phyloP scores from a whole-genome alignment of 306 rosid genomes.

The Sophora flavescens region DNA sequence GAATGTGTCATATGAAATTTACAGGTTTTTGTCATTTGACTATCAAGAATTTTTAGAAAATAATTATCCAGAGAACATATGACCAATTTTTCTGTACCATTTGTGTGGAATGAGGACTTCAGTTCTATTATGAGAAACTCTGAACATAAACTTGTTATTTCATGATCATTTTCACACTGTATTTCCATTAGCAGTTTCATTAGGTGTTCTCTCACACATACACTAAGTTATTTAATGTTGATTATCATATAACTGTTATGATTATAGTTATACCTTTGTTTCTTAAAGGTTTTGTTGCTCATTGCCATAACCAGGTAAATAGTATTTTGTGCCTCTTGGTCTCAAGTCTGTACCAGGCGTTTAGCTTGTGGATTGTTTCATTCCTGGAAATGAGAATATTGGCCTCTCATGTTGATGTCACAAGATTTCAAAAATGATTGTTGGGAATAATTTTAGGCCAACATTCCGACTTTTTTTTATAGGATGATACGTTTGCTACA shows the following conservation, averaged over 20 bases:
- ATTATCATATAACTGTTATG: constrained; percentile 11
- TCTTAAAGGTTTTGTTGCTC: constrained; percentile 17
- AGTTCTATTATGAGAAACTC: constrained; percentile 36
- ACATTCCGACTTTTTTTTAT: not conserved
- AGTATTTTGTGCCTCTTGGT: not conserved
- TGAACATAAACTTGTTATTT: constrained; percentile 27
- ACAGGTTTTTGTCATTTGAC: constrained; percentile 45
- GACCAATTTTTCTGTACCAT: constrained; percentile 46
- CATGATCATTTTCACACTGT: constrained; percentile 13
- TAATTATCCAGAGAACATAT: constrained; percentile 32
- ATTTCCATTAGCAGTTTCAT: constrained; percentile 26
- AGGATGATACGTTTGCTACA: not conserved
- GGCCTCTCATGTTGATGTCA: not conserved
- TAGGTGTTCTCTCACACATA: not conserved
- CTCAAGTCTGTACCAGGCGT: not conserved
- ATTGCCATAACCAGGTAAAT: constrained; percentile 7
- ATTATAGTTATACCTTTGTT: constrained; percentile 2
- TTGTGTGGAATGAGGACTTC: constrained; percentile 49
- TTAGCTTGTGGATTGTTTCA: not conserved
- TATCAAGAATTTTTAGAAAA: constrained; percentile 35
- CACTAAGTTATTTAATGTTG: not conserved
- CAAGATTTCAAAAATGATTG: not conserved
- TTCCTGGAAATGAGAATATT: not conserved
- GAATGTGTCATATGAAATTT: constrained; percentile 40
- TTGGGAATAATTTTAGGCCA: not conserved